Conservation (phyloP, 345 rosid species). For the Corymbia maculata region DNA sequence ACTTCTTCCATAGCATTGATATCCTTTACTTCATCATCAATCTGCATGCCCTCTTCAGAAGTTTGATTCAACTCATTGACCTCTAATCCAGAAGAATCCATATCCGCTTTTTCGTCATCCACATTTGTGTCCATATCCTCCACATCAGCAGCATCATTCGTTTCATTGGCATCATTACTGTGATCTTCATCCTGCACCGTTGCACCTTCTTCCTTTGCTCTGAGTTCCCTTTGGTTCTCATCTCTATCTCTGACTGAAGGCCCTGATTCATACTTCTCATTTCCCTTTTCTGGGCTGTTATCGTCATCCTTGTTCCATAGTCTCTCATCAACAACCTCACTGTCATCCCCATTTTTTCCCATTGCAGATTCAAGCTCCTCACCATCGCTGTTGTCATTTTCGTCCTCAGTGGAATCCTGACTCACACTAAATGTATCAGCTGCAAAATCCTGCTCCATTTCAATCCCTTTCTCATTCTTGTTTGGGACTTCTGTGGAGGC, state of each 20-base stretch:
- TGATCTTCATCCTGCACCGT: conserved; percentile 32
- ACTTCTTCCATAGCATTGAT: conserved; percentile 37
- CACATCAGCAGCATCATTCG: conserved; percentile 30
- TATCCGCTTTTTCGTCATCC: conserved; percentile 57
- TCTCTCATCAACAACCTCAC: conserved; percentile 71
- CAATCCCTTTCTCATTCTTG: conserved; percentile 76
- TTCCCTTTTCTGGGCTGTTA: conserved; percentile 27
- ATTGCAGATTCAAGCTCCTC: conserved; percentile 65
- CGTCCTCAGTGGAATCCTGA: conserved; percentile 62
- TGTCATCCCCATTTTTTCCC: conserved; percentile 67
- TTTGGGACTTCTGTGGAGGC: conserved; percentile 36
- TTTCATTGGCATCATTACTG: conserved; percentile 31
- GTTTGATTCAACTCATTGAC: conserved; percentile 39
- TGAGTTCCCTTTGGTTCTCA: conserved; percentile 51
- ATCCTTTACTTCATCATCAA: conserved; percentile 31
- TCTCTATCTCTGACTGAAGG: conserved; percentile 52
- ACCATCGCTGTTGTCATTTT: conserved; percentile 33
- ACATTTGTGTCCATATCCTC: conserved; percentile 39
- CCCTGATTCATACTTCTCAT: conserved; percentile 79
- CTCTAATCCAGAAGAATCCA: conserved; percentile 52
- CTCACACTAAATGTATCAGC: conserved; percentile 69
- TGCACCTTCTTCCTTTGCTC: conserved; percentile 68
- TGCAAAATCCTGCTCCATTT: conserved; percentile 75
- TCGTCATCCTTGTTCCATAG: conserved; percentile 62
- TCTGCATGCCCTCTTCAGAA: conserved; percentile 36